These are phyloP conservation scores for Leccinum arenicola DNA, from an alignment of 768 basidiomycete genomes.

Conservation along the genomic window DNA sequence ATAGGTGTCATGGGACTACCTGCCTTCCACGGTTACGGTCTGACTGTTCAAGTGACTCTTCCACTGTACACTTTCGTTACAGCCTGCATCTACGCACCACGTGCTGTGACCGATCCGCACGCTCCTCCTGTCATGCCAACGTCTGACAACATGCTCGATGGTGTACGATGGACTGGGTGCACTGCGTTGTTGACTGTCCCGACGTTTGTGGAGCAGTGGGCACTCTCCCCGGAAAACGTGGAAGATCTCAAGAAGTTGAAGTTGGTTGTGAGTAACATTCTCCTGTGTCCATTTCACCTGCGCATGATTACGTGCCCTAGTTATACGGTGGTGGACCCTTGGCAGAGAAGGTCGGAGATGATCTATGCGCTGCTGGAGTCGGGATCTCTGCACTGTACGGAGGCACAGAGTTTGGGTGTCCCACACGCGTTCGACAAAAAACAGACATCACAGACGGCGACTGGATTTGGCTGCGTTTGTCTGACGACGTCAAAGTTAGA, in stretches of 20 bases:
- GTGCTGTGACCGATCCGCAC: background rate
- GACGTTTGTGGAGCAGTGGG: conserved; percentile 18
- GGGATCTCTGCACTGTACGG: conserved; percentile 14
- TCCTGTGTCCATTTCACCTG: background rate
- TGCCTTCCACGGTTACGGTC: conserved; percentile 39
- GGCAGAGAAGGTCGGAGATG: conserved; percentile 12
- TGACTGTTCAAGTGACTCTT: conserved; percentile 29
- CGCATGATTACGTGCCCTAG: background rate
- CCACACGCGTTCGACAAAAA: background rate
- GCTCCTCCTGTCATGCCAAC: conserved; percentile 21
- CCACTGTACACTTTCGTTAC: conserved; percentile 28
- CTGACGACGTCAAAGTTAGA: conserved; percentile 19
- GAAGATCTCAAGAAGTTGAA: conserved; percentile 18
- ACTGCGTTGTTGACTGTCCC: conserved; percentile 17
- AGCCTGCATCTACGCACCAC: conserved; percentile 35
- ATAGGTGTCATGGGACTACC: conserved; percentile 35
- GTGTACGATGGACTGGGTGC: conserved; percentile 6
- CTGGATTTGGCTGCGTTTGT: conserved; percentile 14
- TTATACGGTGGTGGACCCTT: conserved; percentile 15
- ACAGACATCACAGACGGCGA: conserved; percentile 14
- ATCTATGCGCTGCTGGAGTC: conserved; percentile 18
- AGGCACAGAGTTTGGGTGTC: conserved; percentile 21
- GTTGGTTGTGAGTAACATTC: conserved; percentile 14
- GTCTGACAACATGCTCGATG: conserved; percentile 19
- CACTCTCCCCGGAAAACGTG: conserved; percentile 8